A percentile compares a stretch with the other conserved stretches of the same genome.
phyloP scores from a whole-genome alignment of 176 grass and related monocot species.

The Eleusine coracana region DNA sequence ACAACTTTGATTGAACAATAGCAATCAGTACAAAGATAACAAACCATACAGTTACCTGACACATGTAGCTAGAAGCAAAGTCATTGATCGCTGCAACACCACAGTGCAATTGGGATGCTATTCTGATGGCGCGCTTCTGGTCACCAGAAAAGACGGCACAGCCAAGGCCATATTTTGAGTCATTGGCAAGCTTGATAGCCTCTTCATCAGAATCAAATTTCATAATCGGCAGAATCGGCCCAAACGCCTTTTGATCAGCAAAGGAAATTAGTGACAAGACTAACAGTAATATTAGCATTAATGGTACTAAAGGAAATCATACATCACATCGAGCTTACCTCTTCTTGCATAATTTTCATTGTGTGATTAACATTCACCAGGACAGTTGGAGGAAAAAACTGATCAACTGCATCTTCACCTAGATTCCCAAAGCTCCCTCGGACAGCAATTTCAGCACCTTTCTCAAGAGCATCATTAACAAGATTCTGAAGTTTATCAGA shows the following conservation, averaged over 20 bases:
- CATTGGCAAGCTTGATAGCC: slow-evolving; percentile 85
- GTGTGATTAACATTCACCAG: slow-evolving; percentile 91
- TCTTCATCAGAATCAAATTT: slow-evolving; percentile 92
- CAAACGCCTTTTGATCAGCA: slow-evolving; percentile 67
- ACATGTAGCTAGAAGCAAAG: slow-evolving; percentile 98
- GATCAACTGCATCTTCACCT: slow-evolving; percentile 90
- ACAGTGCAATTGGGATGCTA: slow-evolving; percentile 86
- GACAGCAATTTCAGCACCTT: slow-evolving; percentile 85
- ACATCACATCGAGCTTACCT: slow-evolving; percentile 53
- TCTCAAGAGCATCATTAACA: slow-evolving; percentile 83
- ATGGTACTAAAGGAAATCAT: neutral
- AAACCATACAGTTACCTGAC: slow-evolving; percentile 62
- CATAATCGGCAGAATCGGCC: slow-evolving; percentile 95
- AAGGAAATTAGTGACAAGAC: slow-evolving; percentile 3
- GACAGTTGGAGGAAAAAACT: slow-evolving; percentile 94
- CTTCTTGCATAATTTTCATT: slow-evolving; percentile 99
- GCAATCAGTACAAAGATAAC: neutral
- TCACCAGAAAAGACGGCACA: slow-evolving; percentile 93
- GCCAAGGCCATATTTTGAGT: slow-evolving; percentile 93
- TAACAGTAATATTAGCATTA: neutral
- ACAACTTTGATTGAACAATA: neutral
- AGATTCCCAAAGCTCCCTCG: slow-evolving; percentile 90
- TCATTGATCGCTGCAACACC: slow-evolving; percentile 95
- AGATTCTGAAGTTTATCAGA: slow-evolving; percentile 91
- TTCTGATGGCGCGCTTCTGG: slow-evolving; percentile 83